Evolutionary conservation across 176 grass and related monocot genomes (phyloP).

Genomic region (Oryza nivara): DNA sequence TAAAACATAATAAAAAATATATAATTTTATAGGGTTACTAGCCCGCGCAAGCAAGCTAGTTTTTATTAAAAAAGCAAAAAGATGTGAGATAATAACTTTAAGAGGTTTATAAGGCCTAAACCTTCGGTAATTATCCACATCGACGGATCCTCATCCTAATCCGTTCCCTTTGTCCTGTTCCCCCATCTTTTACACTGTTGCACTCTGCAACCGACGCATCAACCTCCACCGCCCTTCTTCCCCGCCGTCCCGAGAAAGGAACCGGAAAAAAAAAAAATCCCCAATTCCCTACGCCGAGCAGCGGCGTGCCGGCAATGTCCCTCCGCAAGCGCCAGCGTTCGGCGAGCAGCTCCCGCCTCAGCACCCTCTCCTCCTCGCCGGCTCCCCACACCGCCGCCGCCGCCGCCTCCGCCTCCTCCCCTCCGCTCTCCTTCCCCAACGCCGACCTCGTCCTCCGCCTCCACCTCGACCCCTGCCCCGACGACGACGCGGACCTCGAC

Average conservation of each 20-base stretch:
- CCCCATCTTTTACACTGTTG: no score
- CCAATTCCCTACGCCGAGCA: conserved; percentile 23
- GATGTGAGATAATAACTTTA: no score
- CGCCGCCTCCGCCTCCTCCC: conserved; percentile 23
- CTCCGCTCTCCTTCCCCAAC: conserved; percentile 51
- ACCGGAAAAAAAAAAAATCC: neutral
- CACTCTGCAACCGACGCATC: conserved; percentile 31
- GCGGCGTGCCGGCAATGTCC: conserved; percentile 47
- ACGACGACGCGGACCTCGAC: neutral
- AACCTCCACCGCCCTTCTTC: neutral
- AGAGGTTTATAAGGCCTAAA: no score
- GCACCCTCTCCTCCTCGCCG: conserved; percentile 44
- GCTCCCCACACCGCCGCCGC: conserved; percentile 30
- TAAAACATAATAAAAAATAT: no score
- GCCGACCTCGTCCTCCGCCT: conserved; percentile 71
- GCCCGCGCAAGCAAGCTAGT: no score
- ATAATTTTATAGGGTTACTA: no score
- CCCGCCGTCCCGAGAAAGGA: neutral
- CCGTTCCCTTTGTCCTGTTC: conserved; percentile 2
- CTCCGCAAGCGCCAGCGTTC: conserved; percentile 77
- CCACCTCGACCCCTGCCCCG: conserved; percentile 41
- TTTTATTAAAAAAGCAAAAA: no score
- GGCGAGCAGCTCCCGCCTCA: conserved; percentile 62
- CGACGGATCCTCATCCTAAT: conserved; percentile 10
- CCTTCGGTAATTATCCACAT: neutral